Conservation (phyloP, 805 yeast species). For the Candida maris region DNA sequence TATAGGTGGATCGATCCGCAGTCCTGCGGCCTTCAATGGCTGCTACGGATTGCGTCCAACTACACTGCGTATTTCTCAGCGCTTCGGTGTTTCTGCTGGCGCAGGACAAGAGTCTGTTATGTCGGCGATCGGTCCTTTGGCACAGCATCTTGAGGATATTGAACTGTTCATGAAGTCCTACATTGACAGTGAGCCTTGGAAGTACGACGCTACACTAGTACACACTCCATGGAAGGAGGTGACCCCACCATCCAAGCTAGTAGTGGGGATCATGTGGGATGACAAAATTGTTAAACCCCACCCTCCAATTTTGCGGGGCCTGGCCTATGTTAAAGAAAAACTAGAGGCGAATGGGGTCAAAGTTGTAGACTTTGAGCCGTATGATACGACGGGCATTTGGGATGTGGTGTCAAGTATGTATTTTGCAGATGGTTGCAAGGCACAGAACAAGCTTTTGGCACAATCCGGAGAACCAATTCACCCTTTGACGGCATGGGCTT, state of each 20-base stretch:
- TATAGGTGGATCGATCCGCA: slow-evolving; percentile 59
- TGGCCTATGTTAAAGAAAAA: slow-evolving; percentile 50
- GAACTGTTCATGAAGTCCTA: slow-evolving; percentile 42
- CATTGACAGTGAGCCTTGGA: slow-evolving; percentile 22
- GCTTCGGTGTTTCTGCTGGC: slow-evolving; percentile 18
- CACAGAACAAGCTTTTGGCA: slow-evolving; percentile 46
- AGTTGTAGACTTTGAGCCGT: slow-evolving; percentile 52
- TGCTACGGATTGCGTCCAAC: slow-evolving; percentile 53
- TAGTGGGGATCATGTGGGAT: slow-evolving; percentile 57
- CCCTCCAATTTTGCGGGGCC: slow-evolving; percentile 62
- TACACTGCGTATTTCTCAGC: slow-evolving; percentile 26
- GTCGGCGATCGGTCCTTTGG: slow-evolving; percentile 45
- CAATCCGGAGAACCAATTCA: slow-evolving; percentile 67
- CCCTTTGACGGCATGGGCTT: slow-evolving; percentile 58
- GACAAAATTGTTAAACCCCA: slow-evolving; percentile 64
- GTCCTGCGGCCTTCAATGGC: slow-evolving; percentile 57
- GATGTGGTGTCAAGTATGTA: slow-evolving; percentile 57
- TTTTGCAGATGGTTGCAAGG: slow-evolving; percentile 62
- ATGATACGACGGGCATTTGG: slow-evolving; percentile 53
- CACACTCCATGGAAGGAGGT: slow-evolving; percentile 41
- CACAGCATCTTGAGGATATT: slow-evolving; percentile 45
- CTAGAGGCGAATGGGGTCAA: slow-evolving; percentile 55
- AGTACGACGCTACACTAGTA: slow-evolving; percentile 37
- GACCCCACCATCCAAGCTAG: slow-evolving; percentile 38
- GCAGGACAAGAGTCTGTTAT: slow-evolving; percentile 23